Evolutionary conservation across 495 filamentous ascomycete genomes (phyloP), one percentile per base, ranked within the genome.

Genomic region (Podospora anserina): DNA sequence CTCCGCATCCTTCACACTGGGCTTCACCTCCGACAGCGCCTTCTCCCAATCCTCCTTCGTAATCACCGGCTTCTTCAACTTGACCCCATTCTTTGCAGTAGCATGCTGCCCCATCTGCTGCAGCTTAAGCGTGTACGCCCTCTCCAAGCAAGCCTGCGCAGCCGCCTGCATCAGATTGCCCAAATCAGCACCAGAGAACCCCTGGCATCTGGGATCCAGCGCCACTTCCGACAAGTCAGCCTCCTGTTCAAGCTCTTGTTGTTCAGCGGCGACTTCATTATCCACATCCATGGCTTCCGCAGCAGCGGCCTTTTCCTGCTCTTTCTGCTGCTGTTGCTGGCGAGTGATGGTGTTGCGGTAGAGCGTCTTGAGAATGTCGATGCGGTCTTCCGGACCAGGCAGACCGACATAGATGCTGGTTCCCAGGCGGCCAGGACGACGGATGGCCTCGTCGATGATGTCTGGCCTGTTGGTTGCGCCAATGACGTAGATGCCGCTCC

Each of bases 391-490:
- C 1, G 88, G 82, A 53, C 87, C 88, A 0, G 95, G 95, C 4
- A 99, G 81, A 76, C 94, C 95, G 61, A 99, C 92, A 74, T 94
- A 97, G 54, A 98, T 86, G 23, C 90, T 87, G 2, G 91, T 96
- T 69, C 94, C 96, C 3, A 99, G 85, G 56, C 95, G 88, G 15
- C 95, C 95, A 0, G 95, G 94, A 2, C 95, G 89, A 15, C 97
- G 86, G 88, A 99, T 97, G 5, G 95, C 95, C 1, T 91, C 88
- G 75, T 99, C 95, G 73, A 99, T 97, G 75, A 97, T 96, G 74
- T 99, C 95, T 2, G 94, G 94, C 1, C 95, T 81, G 75, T 99
- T 99, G 4, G 96, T 97, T 1, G 95, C 95, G 16, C 92, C 95
- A 68, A 99, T 90, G 30, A 99, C 91, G 77, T 96, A 97, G 72